Percentiles rank a stretch among this genome's conserved stretches.
Conservation (phyloP, 768 basidiomycete genomes). For the Roridomyces roridus region DNA sequence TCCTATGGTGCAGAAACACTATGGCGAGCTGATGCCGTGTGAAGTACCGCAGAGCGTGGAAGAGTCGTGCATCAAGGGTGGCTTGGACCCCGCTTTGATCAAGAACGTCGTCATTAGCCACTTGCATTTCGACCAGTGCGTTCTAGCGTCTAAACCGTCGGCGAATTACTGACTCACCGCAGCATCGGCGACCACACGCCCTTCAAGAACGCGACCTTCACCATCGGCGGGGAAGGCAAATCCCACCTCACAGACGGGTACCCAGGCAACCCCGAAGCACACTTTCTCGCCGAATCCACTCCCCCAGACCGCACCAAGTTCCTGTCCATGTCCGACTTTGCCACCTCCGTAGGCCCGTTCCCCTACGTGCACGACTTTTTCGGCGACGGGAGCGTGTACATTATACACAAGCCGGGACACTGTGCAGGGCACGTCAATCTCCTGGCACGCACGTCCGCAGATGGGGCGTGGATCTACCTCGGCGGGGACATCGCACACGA, state of each 20-base stretch:
- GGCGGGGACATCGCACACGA: constrained; percentile 64
- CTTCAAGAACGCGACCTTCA: constrained; percentile 53
- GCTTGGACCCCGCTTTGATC: constrained; percentile 48
- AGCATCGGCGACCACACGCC: constrained; percentile 50
- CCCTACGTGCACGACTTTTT: constrained; percentile 58
- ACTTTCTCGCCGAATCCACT: constrained; percentile 40
- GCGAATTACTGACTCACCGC: constrained; percentile 16
- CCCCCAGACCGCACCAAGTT: constrained; percentile 46
- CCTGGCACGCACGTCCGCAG: constrained; percentile 58
- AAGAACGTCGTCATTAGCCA: constrained; percentile 56
- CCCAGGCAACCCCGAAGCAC: constrained; percentile 44
- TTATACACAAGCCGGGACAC: constrained; percentile 65
- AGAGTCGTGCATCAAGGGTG: constrained; percentile 58
- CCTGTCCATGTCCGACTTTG: constrained; percentile 40
- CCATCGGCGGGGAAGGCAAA: constrained; percentile 50
- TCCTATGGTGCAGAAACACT: constrained; percentile 32
- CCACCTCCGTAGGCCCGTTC: constrained; percentile 52
- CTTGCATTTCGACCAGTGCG: constrained; percentile 56
- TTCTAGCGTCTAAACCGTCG: neutral
- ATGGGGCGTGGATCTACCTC: constrained; percentile 61
- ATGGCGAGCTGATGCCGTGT: constrained; percentile 12
- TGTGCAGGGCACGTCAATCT: constrained; percentile 60
- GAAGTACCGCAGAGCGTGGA: constrained; percentile 45
- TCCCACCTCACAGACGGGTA: constrained; percentile 45
- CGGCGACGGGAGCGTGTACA: constrained; percentile 63